phyloP scores from a whole-genome alignment of 257 asterid genomes.

The Leonotis leonurus region DNA sequence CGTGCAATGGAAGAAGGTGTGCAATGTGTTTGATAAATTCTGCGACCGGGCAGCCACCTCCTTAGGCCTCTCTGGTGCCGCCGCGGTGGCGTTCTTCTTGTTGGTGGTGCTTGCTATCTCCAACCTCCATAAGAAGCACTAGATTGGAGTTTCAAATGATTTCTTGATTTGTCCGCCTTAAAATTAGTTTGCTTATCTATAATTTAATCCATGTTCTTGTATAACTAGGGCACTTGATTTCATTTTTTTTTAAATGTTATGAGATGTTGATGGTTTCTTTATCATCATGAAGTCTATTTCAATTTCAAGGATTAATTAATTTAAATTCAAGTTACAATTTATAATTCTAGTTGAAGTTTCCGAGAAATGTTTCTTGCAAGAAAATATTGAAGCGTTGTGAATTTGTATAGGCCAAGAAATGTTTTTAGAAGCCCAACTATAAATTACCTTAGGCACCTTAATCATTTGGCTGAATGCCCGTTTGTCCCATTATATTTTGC shows the following conservation, averaged over 20 bases:
- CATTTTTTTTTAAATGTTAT: neutral
- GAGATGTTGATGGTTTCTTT: neutral
- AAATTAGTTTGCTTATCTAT: neutral
- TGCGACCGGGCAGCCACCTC: conserved; percentile 42
- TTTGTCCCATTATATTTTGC: no score
- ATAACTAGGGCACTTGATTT: neutral
- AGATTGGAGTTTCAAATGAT: neutral
- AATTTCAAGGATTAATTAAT: neutral
- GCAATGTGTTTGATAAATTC: conserved; percentile 36
- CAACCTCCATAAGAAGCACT: conserved; percentile 8
- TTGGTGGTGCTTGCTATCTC: conserved; percentile 11
- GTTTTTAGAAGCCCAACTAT: neutral
- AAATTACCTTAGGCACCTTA: neutral
- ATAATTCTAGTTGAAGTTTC: neutral
- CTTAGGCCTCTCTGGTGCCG: conserved; percentile 34
- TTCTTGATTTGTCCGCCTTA: neutral
- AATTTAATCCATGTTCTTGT: neutral
- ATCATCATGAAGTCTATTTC: no score
- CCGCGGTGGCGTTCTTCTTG: conserved; percentile 30
- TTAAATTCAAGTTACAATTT: no score
- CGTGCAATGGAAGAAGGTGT: conserved; percentile 55
- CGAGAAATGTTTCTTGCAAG: no score
- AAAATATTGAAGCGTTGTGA: no score
- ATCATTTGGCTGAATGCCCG: neutral
- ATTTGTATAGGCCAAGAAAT: neutral